Evolutionary conservation across 2,329 filamentous ascomycete genomes (phyloP), one percentile per base, ranked within the genome.

Genomic region (Periconia macrospinosa): DNA sequence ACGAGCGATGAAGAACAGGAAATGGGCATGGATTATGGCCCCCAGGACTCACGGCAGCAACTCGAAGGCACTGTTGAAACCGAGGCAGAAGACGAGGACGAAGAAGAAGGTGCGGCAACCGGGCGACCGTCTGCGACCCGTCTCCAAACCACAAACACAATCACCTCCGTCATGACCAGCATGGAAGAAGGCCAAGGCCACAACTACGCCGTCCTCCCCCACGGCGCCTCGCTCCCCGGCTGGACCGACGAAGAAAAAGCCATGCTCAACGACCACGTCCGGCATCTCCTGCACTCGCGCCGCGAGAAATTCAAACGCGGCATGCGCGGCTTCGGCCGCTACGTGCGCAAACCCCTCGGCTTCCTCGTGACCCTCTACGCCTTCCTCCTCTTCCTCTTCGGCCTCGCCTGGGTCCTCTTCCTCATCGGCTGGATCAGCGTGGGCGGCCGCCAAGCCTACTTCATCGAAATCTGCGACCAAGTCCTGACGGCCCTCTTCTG

Each of bases 391-490:
- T 94, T 90, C 0, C 81, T 92, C 1, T 95, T 94, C 68, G 91
- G 91, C 64, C 79, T 92, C 17, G 89, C 89, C 0, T 95, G 91
- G 91, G 91, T 95, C 1, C 82, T 95, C 18, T 94, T 93, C 74
- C 79, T 95, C 46, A 96, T 96, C 68, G 89, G 84, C 40, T 95
- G 91, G 91, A 90, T 94, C 65, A 91, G 91, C 59, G 87, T 92
- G 17, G 88, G 87, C 20, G 83, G 84, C 20, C 80, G 82, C 61
- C 88, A 93, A 69, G 75, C 83, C 1, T 93, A 78, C 15, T 77
- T 80, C 6, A 74, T 79, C 23, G 79, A 86, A 57, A 73, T 82
- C 13, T 73, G 76, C 30, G 83, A 88, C 60, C 83, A 84, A 14
- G 67, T 83, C 1, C 73, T 88, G 2, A 86, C 86, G 1, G 84